Conservation (phyloP, 1,284 basidiomycete species). For the Blastosporella zonata region DNA sequence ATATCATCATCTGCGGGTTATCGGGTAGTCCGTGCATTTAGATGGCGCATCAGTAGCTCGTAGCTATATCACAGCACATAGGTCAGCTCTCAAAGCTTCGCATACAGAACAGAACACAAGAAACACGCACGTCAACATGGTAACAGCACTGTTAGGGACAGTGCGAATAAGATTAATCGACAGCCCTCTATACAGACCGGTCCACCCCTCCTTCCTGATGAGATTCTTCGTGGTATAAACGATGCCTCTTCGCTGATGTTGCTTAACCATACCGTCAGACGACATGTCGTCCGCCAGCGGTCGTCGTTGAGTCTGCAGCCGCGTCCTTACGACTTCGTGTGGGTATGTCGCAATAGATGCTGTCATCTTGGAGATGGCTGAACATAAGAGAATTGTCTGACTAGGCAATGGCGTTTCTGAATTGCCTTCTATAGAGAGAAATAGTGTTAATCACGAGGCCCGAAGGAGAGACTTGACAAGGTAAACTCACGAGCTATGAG, state of each 20-base stretch:
- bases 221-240: conserved; percentile 73
- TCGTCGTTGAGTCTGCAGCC: conserved; percentile 80
- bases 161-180: conserved; percentile 90
- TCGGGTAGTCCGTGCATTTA: conserved; percentile 19
- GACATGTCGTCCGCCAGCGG: conserved; percentile 54
- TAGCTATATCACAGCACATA: conserved; percentile 10
- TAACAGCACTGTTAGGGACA: conserved; percentile 91
- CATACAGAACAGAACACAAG: not conserved
- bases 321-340: conserved; percentile 92
- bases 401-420: conserved; percentile 61
- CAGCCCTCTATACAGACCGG: conserved; percentile 85
- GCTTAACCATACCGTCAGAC: conserved; percentile 56
- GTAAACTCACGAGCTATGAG: conserved; percentile 48
- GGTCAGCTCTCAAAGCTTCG: no score
- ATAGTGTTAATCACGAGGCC: conserved; percentile 1
- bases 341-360: conserved; percentile 94
- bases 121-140: conserved; percentile 84
- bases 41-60: conserved; percentile 21
- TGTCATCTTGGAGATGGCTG: conserved; percentile 89
- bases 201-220: conserved; percentile 79
- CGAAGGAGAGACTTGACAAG: conserved; percentile 46
- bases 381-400: conserved; percentile 78
- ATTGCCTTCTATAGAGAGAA: conserved; percentile 41
- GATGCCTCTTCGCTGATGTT: conserved; percentile 54
- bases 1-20: conserved; percentile 11